Evolutionary conservation across 208 protist genomes (phyloP).

Genomic region (Acanthamoeba rhysodes): DNA sequence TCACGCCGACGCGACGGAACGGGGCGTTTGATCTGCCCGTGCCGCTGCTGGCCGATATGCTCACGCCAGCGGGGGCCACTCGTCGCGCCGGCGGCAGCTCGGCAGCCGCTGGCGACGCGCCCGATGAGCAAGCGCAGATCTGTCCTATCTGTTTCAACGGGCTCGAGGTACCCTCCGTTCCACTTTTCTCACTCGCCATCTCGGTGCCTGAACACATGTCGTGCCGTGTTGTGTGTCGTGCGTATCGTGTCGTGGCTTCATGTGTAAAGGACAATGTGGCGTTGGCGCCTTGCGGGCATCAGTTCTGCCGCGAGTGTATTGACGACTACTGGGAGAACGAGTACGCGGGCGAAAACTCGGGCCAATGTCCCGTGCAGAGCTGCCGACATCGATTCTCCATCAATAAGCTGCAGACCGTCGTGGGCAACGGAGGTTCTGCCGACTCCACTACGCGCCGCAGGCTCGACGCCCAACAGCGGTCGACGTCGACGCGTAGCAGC

Average conservation of each 20-base stretch:
- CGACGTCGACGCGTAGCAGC: neutral
- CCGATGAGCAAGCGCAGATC: neutral
- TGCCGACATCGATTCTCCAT: constrained; percentile 26
- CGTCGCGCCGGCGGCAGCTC: neutral
- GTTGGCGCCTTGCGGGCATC: constrained; percentile 18
- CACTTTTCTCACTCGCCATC: neutral
- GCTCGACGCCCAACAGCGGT: constrained; percentile 1
- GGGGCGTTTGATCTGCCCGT: constrained; percentile 35
- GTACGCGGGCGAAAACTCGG: constrained; percentile 47
- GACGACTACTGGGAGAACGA: constrained; percentile 52
- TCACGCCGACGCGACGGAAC: constrained; percentile 8
- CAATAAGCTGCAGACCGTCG: neutral
- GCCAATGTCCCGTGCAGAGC: constrained; percentile 7
- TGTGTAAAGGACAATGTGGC: neutral
- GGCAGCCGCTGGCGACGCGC: neutral
- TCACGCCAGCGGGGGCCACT: neutral
- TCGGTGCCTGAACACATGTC: neutral
- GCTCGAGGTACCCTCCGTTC: neutral
- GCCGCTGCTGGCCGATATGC: constrained; percentile 35
- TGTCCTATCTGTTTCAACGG: constrained; percentile 49
- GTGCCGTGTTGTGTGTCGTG: neutral
- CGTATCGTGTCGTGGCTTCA: neutral
- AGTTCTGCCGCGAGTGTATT: constrained; percentile 66
- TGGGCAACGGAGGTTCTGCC: neutral
- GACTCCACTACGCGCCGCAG: neutral